Evolutionary conservation across 2,329 filamentous ascomycete species (phyloP), one percentile per base, ranked within the genome.

Genomic region (Hypoxylon sp.): DNA sequence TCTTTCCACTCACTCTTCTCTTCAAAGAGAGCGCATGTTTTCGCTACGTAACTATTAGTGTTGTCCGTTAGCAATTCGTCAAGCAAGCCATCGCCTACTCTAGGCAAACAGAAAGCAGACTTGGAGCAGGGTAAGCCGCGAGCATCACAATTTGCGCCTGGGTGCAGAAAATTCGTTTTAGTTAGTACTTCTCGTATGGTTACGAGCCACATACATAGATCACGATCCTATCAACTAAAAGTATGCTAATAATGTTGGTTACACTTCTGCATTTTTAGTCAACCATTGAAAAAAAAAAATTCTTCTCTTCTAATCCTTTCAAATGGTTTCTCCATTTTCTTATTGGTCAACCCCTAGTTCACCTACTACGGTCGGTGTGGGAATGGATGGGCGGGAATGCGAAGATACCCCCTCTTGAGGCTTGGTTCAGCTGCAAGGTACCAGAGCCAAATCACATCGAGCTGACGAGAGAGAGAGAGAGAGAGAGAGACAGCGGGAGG

Each of bases 401-500:
- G 43, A 52, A 36, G 44, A 45, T 31, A 54, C 50, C 50, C 48
- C 37, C 32, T 35, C 31, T 19, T 37, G 23, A 42, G 43, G 27
- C 34, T 48, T 42, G 43, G 46, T 55, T 44, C 30, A 49, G 21
- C 48, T 59, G 56, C 56, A 59, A 57, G 56, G 52, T 59, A 59
- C 56, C 41, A 44, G 37, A 53, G 43, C 44, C 44, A 53, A 38
- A 53, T 56, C 48, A 56, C 48, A 59, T n/a, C 41, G 19, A 44
- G 55, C 55, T 59, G 52, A 56, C 48, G 49, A 50, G 44, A 55
- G n/a, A n/a, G n/a, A n/a, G n/a, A n/a, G n/a, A n/a, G n/a, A n/a
- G n/a, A n/a, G n/a, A n/a, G n/a, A n/a, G n/a, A n/a, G 42, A 47
- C 13, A 29, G 32, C 49, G 49, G 45, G 46, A 53, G 54, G 42